A percentile compares a stretch with the other conserved stretches of the same genome.
Evolutionary conservation across 208 protist genomes (phyloP).

Genomic region (Porcisia hertigi): DNA sequence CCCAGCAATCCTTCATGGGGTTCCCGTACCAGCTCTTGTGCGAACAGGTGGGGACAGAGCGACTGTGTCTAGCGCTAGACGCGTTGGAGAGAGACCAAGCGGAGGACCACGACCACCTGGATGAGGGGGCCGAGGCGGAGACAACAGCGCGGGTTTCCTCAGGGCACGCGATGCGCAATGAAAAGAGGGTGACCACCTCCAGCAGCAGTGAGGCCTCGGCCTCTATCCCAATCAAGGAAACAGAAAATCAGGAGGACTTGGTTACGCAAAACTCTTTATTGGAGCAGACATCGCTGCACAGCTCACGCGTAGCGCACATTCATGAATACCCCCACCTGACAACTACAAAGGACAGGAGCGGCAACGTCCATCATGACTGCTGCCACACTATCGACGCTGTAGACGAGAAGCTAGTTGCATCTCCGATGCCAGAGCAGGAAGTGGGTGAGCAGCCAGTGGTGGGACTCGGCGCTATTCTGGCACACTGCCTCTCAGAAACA

Average conservation of each 20-base stretch:
- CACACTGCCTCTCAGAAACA: conserved; percentile 1
- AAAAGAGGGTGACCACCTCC: neutral
- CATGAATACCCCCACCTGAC: conserved; percentile 20
- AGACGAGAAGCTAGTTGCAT: neutral
- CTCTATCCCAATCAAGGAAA: conserved; percentile 6
- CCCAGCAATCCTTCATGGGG: conserved; percentile 73
- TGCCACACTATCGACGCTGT: conserved; percentile 9
- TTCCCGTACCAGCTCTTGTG: conserved; percentile 67
- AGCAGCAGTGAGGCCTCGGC: neutral
- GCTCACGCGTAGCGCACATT: conserved; percentile 29
- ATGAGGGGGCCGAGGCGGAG: conserved; percentile 14
- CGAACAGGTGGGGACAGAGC: conserved; percentile 54
- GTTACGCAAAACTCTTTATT: neutral
- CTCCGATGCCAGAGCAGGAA: neutral
- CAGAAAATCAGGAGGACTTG: neutral
- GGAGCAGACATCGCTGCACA: conserved; percentile 9
- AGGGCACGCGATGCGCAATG: neutral
- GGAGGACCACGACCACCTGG: conserved; percentile 12
- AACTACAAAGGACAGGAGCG: neutral
- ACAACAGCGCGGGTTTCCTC: neutral
- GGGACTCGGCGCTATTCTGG: neutral
- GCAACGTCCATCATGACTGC: conserved; percentile 1
- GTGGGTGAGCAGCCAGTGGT: neutral
- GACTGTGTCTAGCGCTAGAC: conserved; percentile 46
- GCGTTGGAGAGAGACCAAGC: conserved; percentile 26